These are phyloP conservation scores for Lachancea waltii DNA, from an alignment of 805 yeast genomes.

Conservation along the genomic window DNA sequence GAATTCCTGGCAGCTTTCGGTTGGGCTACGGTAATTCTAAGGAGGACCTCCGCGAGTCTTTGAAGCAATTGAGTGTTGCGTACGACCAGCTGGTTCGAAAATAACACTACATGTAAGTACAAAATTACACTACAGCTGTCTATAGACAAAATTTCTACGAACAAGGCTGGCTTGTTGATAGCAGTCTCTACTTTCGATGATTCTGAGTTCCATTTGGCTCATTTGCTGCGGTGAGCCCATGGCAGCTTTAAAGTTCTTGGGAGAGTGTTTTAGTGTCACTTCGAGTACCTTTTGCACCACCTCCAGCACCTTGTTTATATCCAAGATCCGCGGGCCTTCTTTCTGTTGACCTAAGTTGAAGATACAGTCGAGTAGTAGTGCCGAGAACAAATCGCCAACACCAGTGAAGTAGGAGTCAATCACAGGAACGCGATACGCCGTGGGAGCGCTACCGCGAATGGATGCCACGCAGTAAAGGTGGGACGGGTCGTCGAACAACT, in stretches of 20 bases:
- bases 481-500: constrained; percentile 20
- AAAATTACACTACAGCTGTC: constrained; percentile 1
- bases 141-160: constrained; percentile 9
- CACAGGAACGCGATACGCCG: constrained; percentile 43
- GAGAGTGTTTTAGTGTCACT: constrained; percentile 20
- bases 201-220: constrained; percentile 67
- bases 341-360: constrained; percentile 22
- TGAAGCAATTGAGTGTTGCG: constrained; percentile 22
- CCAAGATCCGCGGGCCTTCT: constrained; percentile 13
- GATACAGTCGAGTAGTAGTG: constrained; percentile 62
- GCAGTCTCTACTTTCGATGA: constrained; percentile 51
- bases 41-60: constrained; percentile 34
- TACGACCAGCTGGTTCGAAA: too few relatives aligned
- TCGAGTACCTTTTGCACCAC: constrained; percentile 28
- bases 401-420: constrained; percentile 87
- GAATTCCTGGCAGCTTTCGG: constrained; percentile 38
- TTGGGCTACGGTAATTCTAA: constrained; percentile 44
- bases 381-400: constrained; percentile 88
- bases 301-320: constrained; percentile 30
- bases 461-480: constrained; percentile 44
- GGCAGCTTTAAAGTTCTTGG: constrained; percentile 34
- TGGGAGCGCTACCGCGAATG: constrained; percentile 21
- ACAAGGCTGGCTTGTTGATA: constrained; percentile 13
- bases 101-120: too few relatives aligned
- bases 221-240: constrained; percentile 49